A percentile compares a stretch with the other conserved stretches of the same genome.
Evolutionary conservation across 2,329 filamentous ascomycete genomes (phyloP).

Genomic region (Aspergillus texensis): DNA sequence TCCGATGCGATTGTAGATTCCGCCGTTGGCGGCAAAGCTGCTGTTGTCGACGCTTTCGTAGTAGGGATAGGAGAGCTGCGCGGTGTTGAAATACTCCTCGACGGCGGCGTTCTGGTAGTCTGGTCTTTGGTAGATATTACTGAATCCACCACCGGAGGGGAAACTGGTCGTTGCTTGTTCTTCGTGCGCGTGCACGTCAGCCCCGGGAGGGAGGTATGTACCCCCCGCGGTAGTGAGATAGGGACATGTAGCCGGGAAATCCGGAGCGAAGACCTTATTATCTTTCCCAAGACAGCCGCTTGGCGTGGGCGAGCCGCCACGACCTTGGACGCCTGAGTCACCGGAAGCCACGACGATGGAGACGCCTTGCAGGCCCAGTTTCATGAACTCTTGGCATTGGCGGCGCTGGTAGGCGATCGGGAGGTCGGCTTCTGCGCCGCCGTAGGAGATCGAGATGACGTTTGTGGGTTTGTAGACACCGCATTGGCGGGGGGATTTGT

Average conservation of each 20-base stretch:
- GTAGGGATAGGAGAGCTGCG: constrained; percentile 30
- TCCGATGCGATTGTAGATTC: constrained; percentile 39
- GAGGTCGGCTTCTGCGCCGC: constrained; percentile 34
- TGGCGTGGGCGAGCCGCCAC: constrained; percentile 29
- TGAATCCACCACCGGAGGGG: constrained; percentile 47
- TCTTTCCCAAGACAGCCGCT: constrained; percentile 38
- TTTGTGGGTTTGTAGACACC: constrained; percentile 45
- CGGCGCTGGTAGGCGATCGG: constrained; percentile 40
- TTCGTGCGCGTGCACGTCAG: constrained; percentile 30
- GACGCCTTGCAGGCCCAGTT: constrained; percentile 53
- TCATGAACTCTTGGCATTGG: constrained; percentile 51
- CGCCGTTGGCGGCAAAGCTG: constrained; percentile 29
- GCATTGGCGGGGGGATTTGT: constrained; percentile 47
- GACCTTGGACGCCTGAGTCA: constrained; percentile 47
- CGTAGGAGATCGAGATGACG: constrained; percentile 42
- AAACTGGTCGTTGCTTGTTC: constrained; percentile 43
- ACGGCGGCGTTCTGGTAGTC: constrained; percentile 45
- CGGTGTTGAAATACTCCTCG: constrained; percentile 34
- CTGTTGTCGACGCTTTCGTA: constrained; percentile 37
- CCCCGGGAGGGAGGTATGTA: constrained; percentile 39
- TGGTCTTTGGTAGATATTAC: constrained; percentile 44
- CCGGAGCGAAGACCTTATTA: constrained; percentile 40
- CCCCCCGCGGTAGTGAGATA: constrained; percentile 43
- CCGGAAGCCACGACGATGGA: constrained; percentile 51
- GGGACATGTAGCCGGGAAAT: constrained; percentile 40